phyloP scores from a whole-genome alignment of 129 eudicot genomes.

The Helianthus tuberosus region DNA sequence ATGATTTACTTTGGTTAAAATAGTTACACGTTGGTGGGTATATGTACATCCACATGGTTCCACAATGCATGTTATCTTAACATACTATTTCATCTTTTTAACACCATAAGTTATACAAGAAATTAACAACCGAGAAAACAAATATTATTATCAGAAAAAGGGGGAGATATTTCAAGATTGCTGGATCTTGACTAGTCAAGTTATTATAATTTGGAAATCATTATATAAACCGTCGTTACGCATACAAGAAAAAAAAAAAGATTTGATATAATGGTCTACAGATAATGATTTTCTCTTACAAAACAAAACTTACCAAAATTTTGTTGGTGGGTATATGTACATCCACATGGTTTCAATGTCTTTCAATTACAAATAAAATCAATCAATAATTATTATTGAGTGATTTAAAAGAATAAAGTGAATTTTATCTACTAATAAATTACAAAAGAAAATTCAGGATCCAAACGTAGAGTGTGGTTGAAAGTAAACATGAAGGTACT shows the following conservation, averaged over 20 bases:
- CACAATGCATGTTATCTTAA: too few relatives aligned
- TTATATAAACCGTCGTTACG: not conserved
- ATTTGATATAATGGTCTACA: not conserved
- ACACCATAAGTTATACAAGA: too few relatives aligned
- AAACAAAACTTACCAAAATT: constrained; percentile 12
- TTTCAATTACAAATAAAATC: not conserved
- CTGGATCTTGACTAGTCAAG: too few relatives aligned
- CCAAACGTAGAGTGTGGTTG: constrained; percentile 25
- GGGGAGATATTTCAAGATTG: too few relatives aligned
- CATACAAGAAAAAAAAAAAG: not conserved
- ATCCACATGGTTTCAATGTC: constrained; percentile 10
- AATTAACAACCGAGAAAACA: too few relatives aligned
- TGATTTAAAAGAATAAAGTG: not conserved
- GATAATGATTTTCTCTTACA: not conserved
- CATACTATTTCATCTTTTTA: too few relatives aligned
- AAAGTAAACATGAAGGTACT: constrained; percentile 21
- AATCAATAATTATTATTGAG: not conserved
- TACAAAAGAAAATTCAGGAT: constrained; percentile 9
- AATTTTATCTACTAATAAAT: not conserved
- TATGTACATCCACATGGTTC: too few relatives aligned
- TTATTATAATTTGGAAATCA: not conserved
- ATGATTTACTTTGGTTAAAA: too few relatives aligned
- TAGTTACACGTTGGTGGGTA: too few relatives aligned
- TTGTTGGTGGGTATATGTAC: constrained; percentile 23
- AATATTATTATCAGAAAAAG: too few relatives aligned